Conservation (phyloP, 345 rosid species). For the Melaleuca quinquenervia region DNA sequence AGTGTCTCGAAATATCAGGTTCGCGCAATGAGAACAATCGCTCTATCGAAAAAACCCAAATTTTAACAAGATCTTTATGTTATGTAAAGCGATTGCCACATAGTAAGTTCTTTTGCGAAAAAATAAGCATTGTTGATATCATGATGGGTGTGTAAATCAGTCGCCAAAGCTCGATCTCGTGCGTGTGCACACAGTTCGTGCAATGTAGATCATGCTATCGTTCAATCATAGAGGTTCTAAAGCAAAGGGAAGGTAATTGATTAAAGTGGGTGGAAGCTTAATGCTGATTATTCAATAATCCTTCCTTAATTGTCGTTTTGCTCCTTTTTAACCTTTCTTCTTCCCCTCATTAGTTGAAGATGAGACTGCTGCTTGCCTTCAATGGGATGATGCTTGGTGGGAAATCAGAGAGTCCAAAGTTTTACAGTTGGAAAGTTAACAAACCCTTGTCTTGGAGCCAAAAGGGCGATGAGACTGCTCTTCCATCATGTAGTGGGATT, state of each 20-base stretch:
- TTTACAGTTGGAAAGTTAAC: background rate
- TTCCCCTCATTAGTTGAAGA: background rate
- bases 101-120: background rate
- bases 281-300: background rate
- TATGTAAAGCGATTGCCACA: background rate
- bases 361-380: background rate
- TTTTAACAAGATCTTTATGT: background rate
- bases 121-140: background rate
- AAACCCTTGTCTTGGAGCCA: background rate
- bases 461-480: background rate
- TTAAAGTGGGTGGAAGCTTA: background rate
- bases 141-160: background rate
- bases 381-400: background rate
- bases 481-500: background rate
- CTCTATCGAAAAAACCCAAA: background rate
- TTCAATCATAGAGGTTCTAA: background rate
- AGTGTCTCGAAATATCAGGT: background rate
- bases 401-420: background rate
- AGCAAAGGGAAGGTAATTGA: background rate
- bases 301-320: background rate
- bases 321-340: background rate
- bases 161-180: background rate
- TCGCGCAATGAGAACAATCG: no score
- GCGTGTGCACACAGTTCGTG: background rate
- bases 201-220: background rate